Base-by-base conservation (phyloP, 805 yeast genomes). In the Grigorovia humatica region DNA sequence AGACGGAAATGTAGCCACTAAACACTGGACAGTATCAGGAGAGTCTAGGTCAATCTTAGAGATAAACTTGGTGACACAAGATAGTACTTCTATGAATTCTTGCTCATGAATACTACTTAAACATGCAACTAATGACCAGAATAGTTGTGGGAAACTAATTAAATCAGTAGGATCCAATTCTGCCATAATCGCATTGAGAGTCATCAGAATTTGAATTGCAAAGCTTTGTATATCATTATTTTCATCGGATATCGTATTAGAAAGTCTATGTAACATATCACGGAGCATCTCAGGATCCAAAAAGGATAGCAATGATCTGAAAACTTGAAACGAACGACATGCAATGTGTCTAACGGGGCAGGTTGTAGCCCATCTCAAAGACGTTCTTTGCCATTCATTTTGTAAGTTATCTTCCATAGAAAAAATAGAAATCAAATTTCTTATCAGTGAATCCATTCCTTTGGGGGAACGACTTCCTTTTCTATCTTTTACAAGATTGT, bases 301-400 rank as follows among this genome's bases (percentile, higher is more conserved):
- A 58, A 83, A 81, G 9, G 87, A 78, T n/a, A 89, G 70, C 52
- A 93, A 67, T 3, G 95, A 85, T 45, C 99, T 74, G 70, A 90
- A 93, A 0, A 90, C 76, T 64, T 93, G 99, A 68, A 95, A 91
- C 0, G 98, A 90, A 27, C 99, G 77, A 58, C 99, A 93, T 0
- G 99, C 99, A 58, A 93, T 79, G 64, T 95, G 99, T 61, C 97
- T 77, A 1, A 91, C 98, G 2, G 97, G 95, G 70, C 98, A 93
- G 1, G 96, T 83, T 0, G 99, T 93, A 0, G 99, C 97, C 99
- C 99, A 93, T 30, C 77, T 75, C 40, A 95, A 72, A 0, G 98
- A 84, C 2, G 79, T 80, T 38, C 83, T 72, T 48, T 95, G 83
- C 99, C 99, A 93, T 48, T 83, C 86, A 44, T 78, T 78, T 63